Conservation (phyloP, 805 yeast genomes). For the Wickerhamomyces strasburgensis region DNA sequence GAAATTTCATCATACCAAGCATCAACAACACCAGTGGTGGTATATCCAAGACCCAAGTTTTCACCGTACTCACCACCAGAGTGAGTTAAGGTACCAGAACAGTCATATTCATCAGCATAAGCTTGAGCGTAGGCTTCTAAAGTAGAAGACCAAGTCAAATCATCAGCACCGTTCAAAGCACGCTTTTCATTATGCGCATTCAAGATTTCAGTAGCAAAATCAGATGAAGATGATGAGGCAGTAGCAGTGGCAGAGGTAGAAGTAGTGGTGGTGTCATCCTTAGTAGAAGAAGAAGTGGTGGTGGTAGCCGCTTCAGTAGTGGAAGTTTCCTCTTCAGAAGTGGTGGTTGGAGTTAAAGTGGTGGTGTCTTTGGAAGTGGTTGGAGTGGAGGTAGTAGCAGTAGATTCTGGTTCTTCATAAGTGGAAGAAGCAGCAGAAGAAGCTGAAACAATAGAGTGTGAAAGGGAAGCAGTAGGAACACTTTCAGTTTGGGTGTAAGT, state of each 20-base stretch:
- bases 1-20: constrained; percentile 76
- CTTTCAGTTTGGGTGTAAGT: constrained; percentile 12
- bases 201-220: constrained; percentile 39
- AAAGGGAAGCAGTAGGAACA: constrained; percentile 7
- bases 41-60: constrained; percentile 72
- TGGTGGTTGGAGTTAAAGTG: constrained; percentile 16
- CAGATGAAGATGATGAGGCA: constrained; percentile 17
- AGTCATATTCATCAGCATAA: constrained; percentile 50
- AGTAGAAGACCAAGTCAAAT: constrained; percentile 45
- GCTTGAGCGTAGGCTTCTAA: constrained; percentile 46
- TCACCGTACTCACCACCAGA: constrained; percentile 76
- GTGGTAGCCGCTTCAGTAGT: constrained; percentile 5
- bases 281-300: constrained; percentile 16
- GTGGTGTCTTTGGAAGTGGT: constrained; percentile 17
- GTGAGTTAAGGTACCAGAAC: constrained; percentile 58
- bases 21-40: constrained; percentile 47
- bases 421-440: constrained; percentile 4
- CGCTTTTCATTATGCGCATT: constrained; percentile 48
- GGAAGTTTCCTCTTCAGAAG: too few species aligned
- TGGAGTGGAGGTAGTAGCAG: constrained; percentile 14
- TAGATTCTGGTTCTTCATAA: not conserved
- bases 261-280: constrained; percentile 18
- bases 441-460: constrained; percentile 16
- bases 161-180: constrained; percentile 39
- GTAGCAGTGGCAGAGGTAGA: constrained; percentile 19